These are phyloP conservation scores for Dioszegia crocea DNA, from an alignment of 768 basidiomycete genomes.

Conservation along the genomic window DNA sequence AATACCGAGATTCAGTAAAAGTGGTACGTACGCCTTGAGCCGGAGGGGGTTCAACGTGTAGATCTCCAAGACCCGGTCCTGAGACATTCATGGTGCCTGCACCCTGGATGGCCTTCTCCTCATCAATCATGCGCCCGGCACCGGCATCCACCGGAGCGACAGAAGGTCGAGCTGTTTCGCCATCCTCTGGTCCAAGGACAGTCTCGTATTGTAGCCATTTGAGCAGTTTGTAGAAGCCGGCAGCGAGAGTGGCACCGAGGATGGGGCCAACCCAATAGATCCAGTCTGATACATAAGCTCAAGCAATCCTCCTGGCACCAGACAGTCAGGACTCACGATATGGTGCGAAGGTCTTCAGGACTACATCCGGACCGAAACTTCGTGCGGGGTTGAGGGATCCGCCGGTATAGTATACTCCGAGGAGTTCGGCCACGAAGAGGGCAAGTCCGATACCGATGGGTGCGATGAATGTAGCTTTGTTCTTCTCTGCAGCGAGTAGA, in stretches of 20 bases:
- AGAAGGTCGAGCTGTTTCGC: neutral
- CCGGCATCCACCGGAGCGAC: neutral
- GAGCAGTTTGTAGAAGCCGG: slow-evolving; percentile 48
- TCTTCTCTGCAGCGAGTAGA: slow-evolving; percentile 49
- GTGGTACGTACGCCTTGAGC: slow-evolving; percentile 19
- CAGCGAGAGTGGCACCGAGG: slow-evolving; percentile 43
- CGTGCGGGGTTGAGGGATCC: slow-evolving; percentile 48
- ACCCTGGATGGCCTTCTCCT: slow-evolving; percentile 16
- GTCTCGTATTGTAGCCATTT: slow-evolving; percentile 49
- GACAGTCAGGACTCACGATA: slow-evolving; percentile 41
- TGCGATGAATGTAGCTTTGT: slow-evolving; percentile 52
- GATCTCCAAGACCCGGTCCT: slow-evolving; percentile 45
- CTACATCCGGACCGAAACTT: slow-evolving; percentile 44
- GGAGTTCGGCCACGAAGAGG: slow-evolving; percentile 47
- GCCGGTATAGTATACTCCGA: slow-evolving; percentile 49
- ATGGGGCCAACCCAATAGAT: slow-evolving; percentile 47
- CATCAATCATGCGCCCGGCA: slow-evolving; percentile 10
- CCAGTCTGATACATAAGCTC: no score
- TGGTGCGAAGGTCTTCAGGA: slow-evolving; percentile 28
- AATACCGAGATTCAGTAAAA: no score
- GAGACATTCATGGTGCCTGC: slow-evolving; percentile 26
- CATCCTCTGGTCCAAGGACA: slow-evolving; percentile 43
- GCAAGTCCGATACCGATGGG: slow-evolving; percentile 53
- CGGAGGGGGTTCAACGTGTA: slow-evolving; percentile 27
- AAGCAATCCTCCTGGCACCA: no score